These are phyloP conservation scores for Xylariaceae sp. DNA, from an alignment of 2,329 filamentous ascomycete genomes.

Conservation along the genomic window DNA sequence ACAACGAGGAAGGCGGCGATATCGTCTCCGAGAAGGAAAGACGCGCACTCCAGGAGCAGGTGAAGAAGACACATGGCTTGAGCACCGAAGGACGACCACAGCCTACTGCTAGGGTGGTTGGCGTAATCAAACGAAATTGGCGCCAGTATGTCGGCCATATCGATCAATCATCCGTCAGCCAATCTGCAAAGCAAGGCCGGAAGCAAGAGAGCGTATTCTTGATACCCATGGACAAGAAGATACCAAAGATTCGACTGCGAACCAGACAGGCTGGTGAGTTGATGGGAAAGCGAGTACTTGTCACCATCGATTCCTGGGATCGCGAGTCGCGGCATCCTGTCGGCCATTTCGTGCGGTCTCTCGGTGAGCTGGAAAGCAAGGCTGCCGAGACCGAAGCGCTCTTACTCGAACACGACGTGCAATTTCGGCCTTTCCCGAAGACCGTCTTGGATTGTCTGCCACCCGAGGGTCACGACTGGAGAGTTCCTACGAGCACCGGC, in stretches of 20 bases:
- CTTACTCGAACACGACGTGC: constrained; percentile 90
- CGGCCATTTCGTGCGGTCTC: constrained; percentile 86
- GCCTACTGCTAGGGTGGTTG: constrained; percentile 86
- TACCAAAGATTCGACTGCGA: constrained; percentile 90
- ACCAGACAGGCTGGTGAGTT: constrained; percentile 86
- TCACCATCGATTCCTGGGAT: constrained; percentile 94
- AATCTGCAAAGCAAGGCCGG: constrained; percentile 65
- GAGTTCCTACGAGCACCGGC: constrained; percentile 69
- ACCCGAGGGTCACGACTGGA: constrained; percentile 87
- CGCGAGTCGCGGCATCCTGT: constrained; percentile 85
- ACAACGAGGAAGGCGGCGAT: constrained; percentile 66
- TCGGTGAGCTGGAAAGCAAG: constrained; percentile 92
- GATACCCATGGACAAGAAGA: constrained; percentile 94
- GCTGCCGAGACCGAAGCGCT: constrained; percentile 96
- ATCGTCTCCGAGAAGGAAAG: constrained; percentile 86
- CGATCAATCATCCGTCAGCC: constrained; percentile 75
- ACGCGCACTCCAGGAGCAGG: constrained; percentile 82
- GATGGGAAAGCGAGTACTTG: constrained; percentile 81
- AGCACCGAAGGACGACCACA: constrained; percentile 70
- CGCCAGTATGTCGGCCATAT: constrained; percentile 95
- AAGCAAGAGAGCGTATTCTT: constrained; percentile 91
- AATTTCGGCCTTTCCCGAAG: constrained; percentile 95
- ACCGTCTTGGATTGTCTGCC: constrained; percentile 91
- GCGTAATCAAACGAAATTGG: constrained; percentile 93
- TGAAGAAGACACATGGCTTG: constrained; percentile 74